Percentiles rank a stretch among this genome's conserved stretches.
These are phyloP conservation scores for Nicotiana knightiana DNA, from an alignment of 257 asterid species.

Conservation along the genomic window DNA sequence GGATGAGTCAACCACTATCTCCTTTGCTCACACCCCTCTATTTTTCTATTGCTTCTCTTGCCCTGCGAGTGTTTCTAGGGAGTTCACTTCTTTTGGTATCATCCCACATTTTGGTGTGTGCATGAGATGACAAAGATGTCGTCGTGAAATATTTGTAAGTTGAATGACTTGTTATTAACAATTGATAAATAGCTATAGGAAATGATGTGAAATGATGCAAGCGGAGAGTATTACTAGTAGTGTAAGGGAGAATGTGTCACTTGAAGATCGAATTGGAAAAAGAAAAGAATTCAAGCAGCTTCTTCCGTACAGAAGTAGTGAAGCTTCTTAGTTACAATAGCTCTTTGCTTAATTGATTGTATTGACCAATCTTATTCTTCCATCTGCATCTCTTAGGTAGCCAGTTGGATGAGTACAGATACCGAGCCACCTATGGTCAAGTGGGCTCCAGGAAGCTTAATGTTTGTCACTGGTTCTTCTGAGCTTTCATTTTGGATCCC, in stretches of 20 bases:
- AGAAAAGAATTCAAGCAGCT: not conserved
- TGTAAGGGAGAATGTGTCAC: not conserved
- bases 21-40: not conserved
- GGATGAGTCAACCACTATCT: not conserved
- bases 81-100: not conserved
- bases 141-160: not conserved
- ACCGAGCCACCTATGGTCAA: constrained; percentile 81
- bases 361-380: not conserved
- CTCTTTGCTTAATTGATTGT: not conserved
- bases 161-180: not conserved
- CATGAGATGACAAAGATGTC: not conserved
- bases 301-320: not conserved
- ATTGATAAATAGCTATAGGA: not conserved
- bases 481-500: constrained; percentile 97
- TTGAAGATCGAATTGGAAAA: not conserved
- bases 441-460: constrained; percentile 94
- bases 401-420: constrained; percentile 94
- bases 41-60: not conserved
- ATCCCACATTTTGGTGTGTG: not conserved
- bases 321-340: not conserved
- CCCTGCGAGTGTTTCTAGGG: not conserved
- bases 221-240: not conserved
- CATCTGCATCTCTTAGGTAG: constrained; percentile 45
- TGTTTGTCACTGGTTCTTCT: constrained; percentile 94
- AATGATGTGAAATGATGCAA: not conserved